These are phyloP conservation scores for Xylaria flabelliformis DNA, from an alignment of 495 filamentous ascomycete species.

Conservation along the genomic window DNA sequence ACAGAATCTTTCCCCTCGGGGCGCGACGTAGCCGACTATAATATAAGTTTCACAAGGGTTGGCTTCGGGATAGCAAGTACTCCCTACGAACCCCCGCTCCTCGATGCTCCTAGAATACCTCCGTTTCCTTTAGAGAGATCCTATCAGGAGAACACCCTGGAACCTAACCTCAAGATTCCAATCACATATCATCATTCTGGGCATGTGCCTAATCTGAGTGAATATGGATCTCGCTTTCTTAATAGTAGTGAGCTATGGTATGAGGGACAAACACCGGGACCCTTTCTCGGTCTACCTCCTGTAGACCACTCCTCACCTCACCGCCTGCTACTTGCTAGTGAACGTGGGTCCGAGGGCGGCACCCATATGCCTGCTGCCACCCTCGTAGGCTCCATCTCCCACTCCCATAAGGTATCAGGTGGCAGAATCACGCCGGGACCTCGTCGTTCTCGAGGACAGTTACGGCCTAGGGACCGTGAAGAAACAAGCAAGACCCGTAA, in stretches of 20 bases:
- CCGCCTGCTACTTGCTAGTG: not conserved
- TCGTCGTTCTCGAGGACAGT: slow-evolving; percentile 29
- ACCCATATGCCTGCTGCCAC: not conserved
- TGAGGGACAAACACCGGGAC: slow-evolving; percentile 2
- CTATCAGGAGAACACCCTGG: not conserved
- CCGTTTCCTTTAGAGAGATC: slow-evolving; percentile 8
- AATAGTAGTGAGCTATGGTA: slow-evolving; percentile 13
- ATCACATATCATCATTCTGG: slow-evolving; percentile 12
- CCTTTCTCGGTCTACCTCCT: not conserved
- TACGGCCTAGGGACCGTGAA: slow-evolving; percentile 31
- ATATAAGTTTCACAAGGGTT: slow-evolving; percentile 20
- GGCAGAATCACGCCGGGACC: not conserved
- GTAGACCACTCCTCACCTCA: not conserved
- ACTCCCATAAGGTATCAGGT: not conserved
- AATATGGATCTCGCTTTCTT: slow-evolving; percentile 2
- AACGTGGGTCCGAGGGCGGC: slow-evolving; percentile 5
- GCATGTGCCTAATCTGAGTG: slow-evolving; percentile 1
- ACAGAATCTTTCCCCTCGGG: slow-evolving; percentile 15
- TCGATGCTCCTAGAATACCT: slow-evolving; percentile 1
- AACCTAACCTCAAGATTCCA: not conserved
- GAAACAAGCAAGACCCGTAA: slow-evolving; percentile 46
- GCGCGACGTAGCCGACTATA: slow-evolving; percentile 19
- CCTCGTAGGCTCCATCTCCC: not conserved
- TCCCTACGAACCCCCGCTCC: slow-evolving; percentile 9
- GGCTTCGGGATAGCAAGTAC: slow-evolving; percentile 6